A percentile compares a stretch with the other conserved stretches of the same genome.
Evolutionary conservation across 306 rosid genomes (phyloP).

Genomic region (Lithocarpus polystachyus): DNA sequence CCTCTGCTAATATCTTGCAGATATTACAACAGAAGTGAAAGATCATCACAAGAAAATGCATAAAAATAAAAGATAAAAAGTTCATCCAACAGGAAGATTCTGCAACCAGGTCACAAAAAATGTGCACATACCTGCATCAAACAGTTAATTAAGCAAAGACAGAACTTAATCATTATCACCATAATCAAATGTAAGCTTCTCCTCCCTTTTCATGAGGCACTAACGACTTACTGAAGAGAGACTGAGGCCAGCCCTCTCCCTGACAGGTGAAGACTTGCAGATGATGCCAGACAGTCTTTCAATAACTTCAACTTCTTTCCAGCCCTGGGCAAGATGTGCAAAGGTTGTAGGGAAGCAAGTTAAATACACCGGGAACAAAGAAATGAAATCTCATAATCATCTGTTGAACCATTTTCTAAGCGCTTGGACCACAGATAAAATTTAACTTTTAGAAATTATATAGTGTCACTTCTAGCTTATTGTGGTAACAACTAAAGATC

Average conservation of each 20-base stretch:
- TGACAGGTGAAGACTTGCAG: conserved; percentile 66
- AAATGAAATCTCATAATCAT: conserved; percentile 3
- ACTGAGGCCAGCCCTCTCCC: conserved; percentile 72
- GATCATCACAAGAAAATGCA: conserved; percentile 48
- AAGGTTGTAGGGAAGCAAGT: conserved; percentile 18
- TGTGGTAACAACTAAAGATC: background rate
- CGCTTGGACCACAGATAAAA: background rate
- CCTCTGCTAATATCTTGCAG: conserved; percentile 93
- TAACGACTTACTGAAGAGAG: conserved; percentile 78
- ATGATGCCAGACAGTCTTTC: conserved; percentile 65
- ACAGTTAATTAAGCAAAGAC: conserved; percentile 58
- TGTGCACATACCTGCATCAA: conserved; percentile 75
- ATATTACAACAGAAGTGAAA: conserved; percentile 80
- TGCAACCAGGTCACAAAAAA: conserved; percentile 28
- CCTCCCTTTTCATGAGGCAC: conserved; percentile 86
- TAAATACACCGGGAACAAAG: conserved; percentile 7
- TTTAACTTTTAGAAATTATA: background rate
- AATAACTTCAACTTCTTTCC: conserved; percentile 74
- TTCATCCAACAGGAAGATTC: conserved; percentile 12
- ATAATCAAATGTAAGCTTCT: conserved; percentile 57
- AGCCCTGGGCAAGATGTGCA: conserved; percentile 54
- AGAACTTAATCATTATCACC: conserved; percentile 57
- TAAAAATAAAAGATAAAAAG: conserved; percentile 8
- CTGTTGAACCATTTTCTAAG: conserved; percentile 14
- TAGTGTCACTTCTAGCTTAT: background rate